These are phyloP conservation scores for Nemania sp. DNA, from an alignment of 2,329 filamentous ascomycete genomes.

Conservation along the genomic window DNA sequence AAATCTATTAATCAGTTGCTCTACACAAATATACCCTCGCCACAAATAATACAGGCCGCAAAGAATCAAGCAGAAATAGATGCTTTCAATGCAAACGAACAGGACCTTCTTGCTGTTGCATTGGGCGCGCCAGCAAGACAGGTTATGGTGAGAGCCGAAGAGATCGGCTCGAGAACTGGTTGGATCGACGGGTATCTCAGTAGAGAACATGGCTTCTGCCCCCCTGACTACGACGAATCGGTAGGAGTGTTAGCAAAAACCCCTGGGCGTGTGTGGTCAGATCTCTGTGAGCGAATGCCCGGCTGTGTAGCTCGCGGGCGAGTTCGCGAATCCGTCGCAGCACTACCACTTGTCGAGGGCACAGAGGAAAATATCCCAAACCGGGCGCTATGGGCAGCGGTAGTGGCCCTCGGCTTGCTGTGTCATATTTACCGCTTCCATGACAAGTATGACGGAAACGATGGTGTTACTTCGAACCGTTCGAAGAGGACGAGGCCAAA, in stretches of 20 bases:
- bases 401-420: slow-evolving; percentile 64
- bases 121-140: slow-evolving; percentile 66
- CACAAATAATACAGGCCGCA: slow-evolving; percentile 54
- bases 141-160: slow-evolving; percentile 64
- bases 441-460: slow-evolving; percentile 63
- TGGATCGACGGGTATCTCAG: slow-evolving; percentile 67
- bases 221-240: slow-evolving; percentile 63
- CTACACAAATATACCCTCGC: slow-evolving; percentile 58
- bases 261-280: slow-evolving; percentile 66
- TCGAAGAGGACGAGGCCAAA: slow-evolving; percentile 52
- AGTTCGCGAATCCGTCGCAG: slow-evolving; percentile 62
- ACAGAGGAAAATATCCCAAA: slow-evolving; percentile 64
- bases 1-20: slow-evolving; percentile 63
- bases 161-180: slow-evolving; percentile 62
- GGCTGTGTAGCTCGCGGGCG: slow-evolving; percentile 54
- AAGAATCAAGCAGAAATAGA: slow-evolving; percentile 59
- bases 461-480: slow-evolving; percentile 57
- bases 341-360: slow-evolving; percentile 62
- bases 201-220: slow-evolving; percentile 64
- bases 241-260: slow-evolving; percentile 60
- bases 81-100: slow-evolving; percentile 60
- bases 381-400: slow-evolving; percentile 64
- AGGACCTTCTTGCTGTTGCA: slow-evolving; percentile 63
- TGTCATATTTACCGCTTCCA: slow-evolving; percentile 67
- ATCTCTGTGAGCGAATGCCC: slow-evolving; percentile 43